Conservation (phyloP, 805 yeast species). For the Saccharomyces jurei region DNA sequence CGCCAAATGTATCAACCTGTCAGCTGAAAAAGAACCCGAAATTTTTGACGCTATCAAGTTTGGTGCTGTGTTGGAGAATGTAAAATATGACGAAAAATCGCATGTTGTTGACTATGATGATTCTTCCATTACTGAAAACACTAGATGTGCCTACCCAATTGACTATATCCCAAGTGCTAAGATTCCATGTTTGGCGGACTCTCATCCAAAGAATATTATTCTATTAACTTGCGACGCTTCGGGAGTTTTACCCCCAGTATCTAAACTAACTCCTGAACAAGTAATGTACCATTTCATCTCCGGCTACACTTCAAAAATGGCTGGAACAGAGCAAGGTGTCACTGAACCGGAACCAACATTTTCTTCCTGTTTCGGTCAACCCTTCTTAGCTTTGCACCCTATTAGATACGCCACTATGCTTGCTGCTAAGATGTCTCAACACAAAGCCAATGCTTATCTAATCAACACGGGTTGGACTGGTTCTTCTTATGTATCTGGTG, state of each 20-base stretch:
- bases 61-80: constrained; percentile 92
- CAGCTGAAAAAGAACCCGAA: constrained; percentile 93
- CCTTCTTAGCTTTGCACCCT: constrained; percentile 95
- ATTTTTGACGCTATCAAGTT: constrained; percentile 90
- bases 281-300: constrained; percentile 98
- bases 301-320: constrained; percentile 98
- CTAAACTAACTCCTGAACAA: constrained; percentile 86
- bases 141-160: constrained; percentile 97
- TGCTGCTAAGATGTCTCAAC: constrained; percentile 82
- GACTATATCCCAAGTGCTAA: constrained; percentile 94
- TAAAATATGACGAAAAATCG: constrained; percentile 68
- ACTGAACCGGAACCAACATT: constrained; percentile 97
- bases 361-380: constrained; percentile 98
- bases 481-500: constrained; percentile 83
- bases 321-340: constrained; percentile 98
- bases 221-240: constrained; percentile 95
- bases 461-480: constrained; percentile 99
- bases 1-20: constrained; percentile 89
- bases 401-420: constrained; percentile 96
- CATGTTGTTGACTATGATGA: constrained; percentile 83
- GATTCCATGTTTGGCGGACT: constrained; percentile 84
- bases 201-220: constrained; percentile 87
- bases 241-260: constrained; percentile 96
- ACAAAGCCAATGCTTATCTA: constrained; percentile 90
- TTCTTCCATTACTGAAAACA: constrained; percentile 84